These are phyloP conservation scores for Ceratobasidium sp. DNA, from an alignment of 1,284 basidiomycete genomes.

Conservation along the genomic window DNA sequence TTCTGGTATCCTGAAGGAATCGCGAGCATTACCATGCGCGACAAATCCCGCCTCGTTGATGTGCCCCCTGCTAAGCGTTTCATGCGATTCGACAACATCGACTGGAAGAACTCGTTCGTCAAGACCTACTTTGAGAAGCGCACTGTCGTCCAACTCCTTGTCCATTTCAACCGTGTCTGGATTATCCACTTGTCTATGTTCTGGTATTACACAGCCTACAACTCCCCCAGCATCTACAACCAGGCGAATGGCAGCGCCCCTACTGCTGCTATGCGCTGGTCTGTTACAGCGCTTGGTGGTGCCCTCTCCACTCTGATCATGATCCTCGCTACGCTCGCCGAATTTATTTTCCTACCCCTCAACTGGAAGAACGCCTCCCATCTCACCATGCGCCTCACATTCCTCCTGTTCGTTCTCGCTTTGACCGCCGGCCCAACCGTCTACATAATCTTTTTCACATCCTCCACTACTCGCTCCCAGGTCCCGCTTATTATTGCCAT, in stretches of 20 bases:
- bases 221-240: constrained; percentile 88
- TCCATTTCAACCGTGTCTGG: constrained; percentile 98
- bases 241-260: constrained; percentile 65
- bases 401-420: constrained; percentile 84
- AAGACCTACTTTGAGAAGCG: constrained; percentile 97
- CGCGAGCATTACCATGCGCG: constrained; percentile 84
- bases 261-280: constrained; percentile 84
- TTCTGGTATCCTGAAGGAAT: constrained; percentile 99
- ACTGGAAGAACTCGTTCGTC: constrained; percentile 94
- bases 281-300: constrained; percentile 89
- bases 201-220: constrained; percentile 94
- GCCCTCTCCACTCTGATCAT: constrained; percentile 91
- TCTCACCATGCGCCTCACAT: constrained; percentile 85
- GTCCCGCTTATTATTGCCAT: constrained; percentile 88
- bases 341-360: constrained; percentile 95
- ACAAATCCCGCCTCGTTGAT: constrained; percentile 92
- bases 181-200: constrained; percentile 90
- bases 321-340: constrained; percentile 90
- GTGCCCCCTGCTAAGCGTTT: constrained; percentile 89
- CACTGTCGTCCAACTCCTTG: constrained; percentile 90
- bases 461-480: constrained; percentile 56
- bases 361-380: constrained; percentile 98
- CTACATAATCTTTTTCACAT: constrained; percentile 79
- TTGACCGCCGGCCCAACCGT: constrained; percentile 90
- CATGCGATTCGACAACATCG: constrained; percentile 93